A percentile compares a stretch with the other conserved stretches of the same genome.
These are phyloP conservation scores for Punica granatum DNA, from an alignment of 345 rosid species.

Conservation along the genomic window DNA sequence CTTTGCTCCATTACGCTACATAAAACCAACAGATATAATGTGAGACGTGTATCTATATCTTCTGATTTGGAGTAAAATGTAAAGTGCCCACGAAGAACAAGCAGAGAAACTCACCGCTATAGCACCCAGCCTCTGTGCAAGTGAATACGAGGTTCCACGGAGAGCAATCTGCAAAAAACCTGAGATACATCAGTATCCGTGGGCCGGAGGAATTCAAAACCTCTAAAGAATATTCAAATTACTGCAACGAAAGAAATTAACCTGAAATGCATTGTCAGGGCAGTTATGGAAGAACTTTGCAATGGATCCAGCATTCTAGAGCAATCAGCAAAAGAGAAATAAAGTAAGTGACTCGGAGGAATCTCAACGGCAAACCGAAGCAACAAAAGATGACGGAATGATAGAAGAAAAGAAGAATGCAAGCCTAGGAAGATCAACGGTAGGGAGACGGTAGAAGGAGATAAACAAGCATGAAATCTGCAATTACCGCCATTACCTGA, in stretches of 20 bases:
- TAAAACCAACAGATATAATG: not conserved
- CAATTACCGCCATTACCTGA: conserved; percentile 72
- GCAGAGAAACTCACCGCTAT: conserved; percentile 48
- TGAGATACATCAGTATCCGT: conserved; percentile 7
- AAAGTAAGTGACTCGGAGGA: too few relatives aligned
- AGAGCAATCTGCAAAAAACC: conserved; percentile 61
- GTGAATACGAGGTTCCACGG: conserved; percentile 78
- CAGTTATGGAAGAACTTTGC: conserved; percentile 59
- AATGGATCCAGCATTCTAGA: conserved; percentile 44
- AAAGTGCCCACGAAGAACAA: not conserved
- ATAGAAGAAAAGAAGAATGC: too few relatives aligned
- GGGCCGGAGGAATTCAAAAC: conserved; percentile 2
- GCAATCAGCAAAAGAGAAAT: too few relatives aligned
- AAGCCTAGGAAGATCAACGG: too few relatives aligned
- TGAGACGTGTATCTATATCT: not conserved
- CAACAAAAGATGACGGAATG: too few relatives aligned
- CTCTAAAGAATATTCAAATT: conserved; percentile 15
- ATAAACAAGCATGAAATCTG: conserved; percentile 84
- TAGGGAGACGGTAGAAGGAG: conserved; percentile 77
- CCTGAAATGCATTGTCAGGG: conserved; percentile 94
- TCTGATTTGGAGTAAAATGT: not conserved
- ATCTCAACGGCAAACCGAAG: too few relatives aligned
- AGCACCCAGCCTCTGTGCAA: conserved; percentile 82
- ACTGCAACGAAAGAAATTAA: conserved; percentile 22
- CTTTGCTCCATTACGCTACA: conserved; percentile 90